phyloP scores from a whole-genome alignment of 441 rosid genomes.

The Metrosideros polymorpha region DNA sequence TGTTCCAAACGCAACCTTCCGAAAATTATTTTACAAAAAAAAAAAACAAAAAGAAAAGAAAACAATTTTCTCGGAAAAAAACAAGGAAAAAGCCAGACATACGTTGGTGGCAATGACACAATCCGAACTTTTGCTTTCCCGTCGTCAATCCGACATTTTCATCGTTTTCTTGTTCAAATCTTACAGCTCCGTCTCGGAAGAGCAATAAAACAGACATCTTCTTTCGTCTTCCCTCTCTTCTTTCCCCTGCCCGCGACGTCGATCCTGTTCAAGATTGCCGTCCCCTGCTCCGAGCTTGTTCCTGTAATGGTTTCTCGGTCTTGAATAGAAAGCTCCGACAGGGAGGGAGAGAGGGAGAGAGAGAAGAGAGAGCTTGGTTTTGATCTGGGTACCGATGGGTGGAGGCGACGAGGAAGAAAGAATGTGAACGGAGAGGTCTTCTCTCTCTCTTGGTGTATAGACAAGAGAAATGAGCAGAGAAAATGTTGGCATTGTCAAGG shows the following conservation, averaged over 20 bases:
- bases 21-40: background rate
- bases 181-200: background rate
- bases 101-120: background rate
- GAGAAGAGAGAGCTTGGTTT: background rate
- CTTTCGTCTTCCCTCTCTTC: background rate
- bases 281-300: background rate
- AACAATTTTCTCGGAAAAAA: background rate
- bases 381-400: background rate
- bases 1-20: background rate
- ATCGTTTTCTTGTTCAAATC: background rate
- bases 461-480: slow-evolving; percentile 3
- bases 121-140: background rate
- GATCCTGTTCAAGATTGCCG: background rate
- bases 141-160: background rate
- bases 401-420: background rate
- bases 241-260: background rate
- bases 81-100: background rate
- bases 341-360: background rate
- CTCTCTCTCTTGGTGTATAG: background rate
- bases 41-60: background rate
- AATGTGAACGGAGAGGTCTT: background rate
- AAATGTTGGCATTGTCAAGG: slow-evolving; percentile 16
- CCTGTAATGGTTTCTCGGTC: background rate
- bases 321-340: background rate
- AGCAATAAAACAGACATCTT: background rate